Percentiles rank a stretch among this genome's conserved stretches.
Conservation (phyloP, 202 grass and related monocot genomes). For the Saccharum hybrid region DNA sequence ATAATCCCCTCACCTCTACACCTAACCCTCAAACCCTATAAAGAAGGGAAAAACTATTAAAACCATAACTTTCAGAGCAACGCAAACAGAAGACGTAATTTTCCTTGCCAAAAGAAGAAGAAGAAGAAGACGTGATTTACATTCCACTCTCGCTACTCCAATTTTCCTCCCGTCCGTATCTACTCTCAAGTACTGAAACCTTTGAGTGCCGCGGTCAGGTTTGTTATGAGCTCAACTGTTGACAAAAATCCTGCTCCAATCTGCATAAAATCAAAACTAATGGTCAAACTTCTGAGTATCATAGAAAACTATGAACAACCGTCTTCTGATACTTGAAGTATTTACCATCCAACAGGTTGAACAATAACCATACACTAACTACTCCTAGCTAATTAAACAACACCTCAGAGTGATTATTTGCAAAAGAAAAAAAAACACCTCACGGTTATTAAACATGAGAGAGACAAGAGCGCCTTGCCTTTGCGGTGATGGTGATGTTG, state of each 20-base stretch:
- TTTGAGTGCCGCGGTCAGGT: conserved; percentile 55
- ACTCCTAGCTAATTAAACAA: neutral
- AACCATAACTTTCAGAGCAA: neutral
- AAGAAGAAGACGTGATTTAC: neutral
- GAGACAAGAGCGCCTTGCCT: conserved; percentile 46
- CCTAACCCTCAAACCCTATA: neutral
- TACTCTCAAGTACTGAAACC: conserved; percentile 16
- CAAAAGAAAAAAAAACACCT: neutral
- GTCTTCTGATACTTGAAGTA: neutral
- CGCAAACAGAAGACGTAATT: neutral
- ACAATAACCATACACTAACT: neutral
- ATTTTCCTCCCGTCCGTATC: neutral
- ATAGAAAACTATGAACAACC: neutral
- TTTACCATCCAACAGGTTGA: neutral
- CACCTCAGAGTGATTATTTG: neutral
- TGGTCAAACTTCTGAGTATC: neutral
- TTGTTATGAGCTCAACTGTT: conserved; percentile 54
- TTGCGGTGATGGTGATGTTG: conserved; percentile 70
- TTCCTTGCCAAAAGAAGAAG: neutral
- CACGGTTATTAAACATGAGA: neutral
- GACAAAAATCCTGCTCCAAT: conserved; percentile 72
- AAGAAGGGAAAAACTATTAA: neutral
- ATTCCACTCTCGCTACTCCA: neutral
- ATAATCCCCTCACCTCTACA: neutral
- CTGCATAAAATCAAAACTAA: conserved; percentile 43